A percentile compares a stretch with the other conserved stretches of the same genome.
Evolutionary conservation across 208 protist genomes (phyloP).

Genomic region (Wallacemonas collosoma): DNA sequence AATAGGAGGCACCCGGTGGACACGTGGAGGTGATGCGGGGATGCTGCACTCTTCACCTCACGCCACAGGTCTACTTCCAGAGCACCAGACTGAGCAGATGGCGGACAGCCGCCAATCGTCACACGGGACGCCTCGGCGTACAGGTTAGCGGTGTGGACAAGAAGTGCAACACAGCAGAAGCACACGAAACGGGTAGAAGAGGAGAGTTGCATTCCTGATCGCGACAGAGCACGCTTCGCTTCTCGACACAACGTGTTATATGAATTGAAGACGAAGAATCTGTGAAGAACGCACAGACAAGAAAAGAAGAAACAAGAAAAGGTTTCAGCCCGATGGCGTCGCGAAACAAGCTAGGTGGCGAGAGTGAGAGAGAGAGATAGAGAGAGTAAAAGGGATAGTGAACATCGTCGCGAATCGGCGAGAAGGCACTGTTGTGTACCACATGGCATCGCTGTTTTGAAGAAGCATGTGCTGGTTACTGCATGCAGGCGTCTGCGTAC

Average conservation of each 20-base stretch:
- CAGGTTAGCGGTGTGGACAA: not conserved
- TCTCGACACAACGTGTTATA: no score
- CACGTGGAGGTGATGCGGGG: constrained; percentile 1
- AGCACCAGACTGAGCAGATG: not conserved
- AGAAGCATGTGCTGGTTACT: no score
- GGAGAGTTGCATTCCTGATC: not conserved
- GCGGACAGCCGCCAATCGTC: not conserved
- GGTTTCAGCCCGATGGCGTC: not conserved
- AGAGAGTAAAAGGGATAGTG: no score
- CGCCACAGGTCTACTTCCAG: not conserved
- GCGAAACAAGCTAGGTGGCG: no score
- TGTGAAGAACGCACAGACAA: not conserved
- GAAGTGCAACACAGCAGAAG: not conserved
- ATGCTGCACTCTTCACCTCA: not conserved
- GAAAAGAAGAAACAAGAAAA: not conserved
- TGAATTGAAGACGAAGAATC: no score
- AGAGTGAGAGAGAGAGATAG: no score
- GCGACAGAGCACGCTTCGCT: no score
- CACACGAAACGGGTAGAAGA: not conserved
- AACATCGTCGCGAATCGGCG: no score
- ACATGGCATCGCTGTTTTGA: no score
- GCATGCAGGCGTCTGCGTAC: no score
- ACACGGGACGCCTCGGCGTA: not conserved
- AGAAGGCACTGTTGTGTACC: no score
- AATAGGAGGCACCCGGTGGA: constrained; percentile 5